Evolutionary conservation across 495 filamentous ascomycete species (phyloP).

Genomic region (Monascus purpureus): DNA sequence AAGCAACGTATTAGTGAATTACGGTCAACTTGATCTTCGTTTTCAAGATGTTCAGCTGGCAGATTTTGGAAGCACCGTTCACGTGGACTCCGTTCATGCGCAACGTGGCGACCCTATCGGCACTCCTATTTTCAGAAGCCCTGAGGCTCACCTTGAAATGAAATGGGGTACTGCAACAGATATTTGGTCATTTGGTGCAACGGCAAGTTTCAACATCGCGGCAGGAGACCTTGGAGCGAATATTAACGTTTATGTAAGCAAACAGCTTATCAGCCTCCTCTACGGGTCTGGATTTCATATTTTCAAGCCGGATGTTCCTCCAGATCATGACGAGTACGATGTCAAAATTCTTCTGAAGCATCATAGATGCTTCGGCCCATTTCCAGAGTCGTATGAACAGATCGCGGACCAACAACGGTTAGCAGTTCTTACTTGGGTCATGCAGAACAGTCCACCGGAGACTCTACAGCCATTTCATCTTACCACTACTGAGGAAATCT

Average conservation of each 20-base stretch:
- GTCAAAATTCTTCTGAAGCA: conserved; percentile 22
- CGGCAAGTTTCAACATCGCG: background rate
- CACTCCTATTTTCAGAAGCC: no score
- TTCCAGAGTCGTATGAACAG: conserved; percentile 15
- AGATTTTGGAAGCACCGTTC: no score
- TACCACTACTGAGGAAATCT: conserved; percentile 10
- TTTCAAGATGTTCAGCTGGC: no score
- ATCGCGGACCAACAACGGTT: conserved; percentile 8
- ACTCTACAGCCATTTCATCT: conserved; percentile 10
- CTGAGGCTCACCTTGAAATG: no score
- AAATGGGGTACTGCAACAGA: no score
- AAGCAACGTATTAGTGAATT: no score
- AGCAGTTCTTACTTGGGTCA: conserved; percentile 8
- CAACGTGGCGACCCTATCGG: no score
- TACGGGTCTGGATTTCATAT: conserved; percentile 18
- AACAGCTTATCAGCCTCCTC: conserved; percentile 21
- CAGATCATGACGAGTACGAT: conserved; percentile 21
- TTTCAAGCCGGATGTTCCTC: conserved; percentile 19
- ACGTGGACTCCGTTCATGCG: no score
- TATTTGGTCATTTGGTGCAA: conserved; percentile 2
- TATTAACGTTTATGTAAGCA: conserved; percentile 2
- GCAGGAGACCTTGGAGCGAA: background rate
- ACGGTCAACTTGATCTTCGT: no score
- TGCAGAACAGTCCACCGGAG: conserved; percentile 10
- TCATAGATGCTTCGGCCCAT: conserved; percentile 24